Conservation (phyloP, 2,329 filamentous ascomycete species). For the Colletotrichum gloeosporioides region DNA sequence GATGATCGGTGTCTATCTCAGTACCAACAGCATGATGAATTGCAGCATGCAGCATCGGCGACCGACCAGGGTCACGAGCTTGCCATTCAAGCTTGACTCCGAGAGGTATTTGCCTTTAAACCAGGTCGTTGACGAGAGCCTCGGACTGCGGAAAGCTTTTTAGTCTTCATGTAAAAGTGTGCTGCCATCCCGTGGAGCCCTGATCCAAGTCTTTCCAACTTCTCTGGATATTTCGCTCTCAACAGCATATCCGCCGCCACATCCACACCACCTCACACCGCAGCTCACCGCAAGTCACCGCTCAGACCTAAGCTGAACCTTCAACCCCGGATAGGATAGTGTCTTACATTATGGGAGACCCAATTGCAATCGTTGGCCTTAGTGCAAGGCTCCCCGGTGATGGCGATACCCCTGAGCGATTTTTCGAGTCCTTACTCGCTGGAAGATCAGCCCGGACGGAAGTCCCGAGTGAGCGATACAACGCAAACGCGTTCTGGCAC, state of each 20-base stretch:
- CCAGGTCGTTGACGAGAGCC: neutral
- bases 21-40: neutral
- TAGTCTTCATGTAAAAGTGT: neutral
- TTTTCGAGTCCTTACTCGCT: conserved; percentile 47
- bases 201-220: conserved; percentile 4
- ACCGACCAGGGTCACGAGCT: neutral
- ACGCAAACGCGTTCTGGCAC: conserved; percentile 34
- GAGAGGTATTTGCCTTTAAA: neutral
- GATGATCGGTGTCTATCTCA: neutral
- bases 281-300: conserved; percentile 2
- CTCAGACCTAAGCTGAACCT: neutral
- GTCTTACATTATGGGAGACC: conserved; percentile 27
- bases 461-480: conserved; percentile 32
- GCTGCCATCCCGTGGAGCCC: neutral
- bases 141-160: neutral
- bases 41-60: neutral
- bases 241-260: neutral
- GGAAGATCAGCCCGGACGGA: conserved; percentile 30
- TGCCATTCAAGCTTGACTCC: neutral
- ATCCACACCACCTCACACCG: neutral
- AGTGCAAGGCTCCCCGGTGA: conserved; percentile 50
- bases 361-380: conserved; percentile 54
- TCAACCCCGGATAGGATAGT: neutral
- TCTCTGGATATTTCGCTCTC: neutral
- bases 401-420: conserved; percentile 43